phyloP scores from a whole-genome alignment of 768 basidiomycete genomes.

The Lentinula raphanica region DNA sequence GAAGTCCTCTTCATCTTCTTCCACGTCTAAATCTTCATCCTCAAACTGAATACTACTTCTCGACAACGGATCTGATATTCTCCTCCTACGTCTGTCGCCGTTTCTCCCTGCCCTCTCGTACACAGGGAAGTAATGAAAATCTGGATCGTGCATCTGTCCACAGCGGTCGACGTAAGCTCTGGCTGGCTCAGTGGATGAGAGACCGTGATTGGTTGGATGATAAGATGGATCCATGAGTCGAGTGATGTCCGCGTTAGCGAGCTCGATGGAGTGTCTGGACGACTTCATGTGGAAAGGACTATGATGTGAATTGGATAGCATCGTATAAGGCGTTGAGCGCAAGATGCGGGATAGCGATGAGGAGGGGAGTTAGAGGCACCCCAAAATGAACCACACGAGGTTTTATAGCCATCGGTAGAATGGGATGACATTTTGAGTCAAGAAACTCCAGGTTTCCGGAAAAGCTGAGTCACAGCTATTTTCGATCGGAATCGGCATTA shows the following conservation, averaged over 20 bases:
- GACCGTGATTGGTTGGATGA: background rate
- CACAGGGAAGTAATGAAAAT: constrained; percentile 1
- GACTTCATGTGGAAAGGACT: background rate
- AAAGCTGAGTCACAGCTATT: background rate
- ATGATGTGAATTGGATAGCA: background rate
- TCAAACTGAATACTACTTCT: background rate
- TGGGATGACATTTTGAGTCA: constrained; percentile 1
- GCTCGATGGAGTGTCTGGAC: background rate
- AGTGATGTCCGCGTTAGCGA: background rate
- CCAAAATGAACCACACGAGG: background rate
- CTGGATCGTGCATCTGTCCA: constrained; percentile 4
- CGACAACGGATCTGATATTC: background rate
- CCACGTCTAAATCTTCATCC: background rate
- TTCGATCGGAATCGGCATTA: background rate
- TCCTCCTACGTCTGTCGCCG: background rate
- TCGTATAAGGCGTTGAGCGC: background rate
- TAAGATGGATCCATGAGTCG: constrained; percentile 3
- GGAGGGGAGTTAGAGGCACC: background rate
- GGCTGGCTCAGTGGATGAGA: background rate
- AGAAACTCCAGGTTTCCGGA: background rate
- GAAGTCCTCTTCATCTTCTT: background rate
- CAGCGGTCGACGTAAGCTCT: background rate
- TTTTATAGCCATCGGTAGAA: background rate
- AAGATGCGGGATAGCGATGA: too few species aligned
- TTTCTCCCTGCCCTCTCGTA: background rate